Conservation (phyloP, 2,329 filamentous ascomycete genomes). For the Nemania sp. region DNA sequence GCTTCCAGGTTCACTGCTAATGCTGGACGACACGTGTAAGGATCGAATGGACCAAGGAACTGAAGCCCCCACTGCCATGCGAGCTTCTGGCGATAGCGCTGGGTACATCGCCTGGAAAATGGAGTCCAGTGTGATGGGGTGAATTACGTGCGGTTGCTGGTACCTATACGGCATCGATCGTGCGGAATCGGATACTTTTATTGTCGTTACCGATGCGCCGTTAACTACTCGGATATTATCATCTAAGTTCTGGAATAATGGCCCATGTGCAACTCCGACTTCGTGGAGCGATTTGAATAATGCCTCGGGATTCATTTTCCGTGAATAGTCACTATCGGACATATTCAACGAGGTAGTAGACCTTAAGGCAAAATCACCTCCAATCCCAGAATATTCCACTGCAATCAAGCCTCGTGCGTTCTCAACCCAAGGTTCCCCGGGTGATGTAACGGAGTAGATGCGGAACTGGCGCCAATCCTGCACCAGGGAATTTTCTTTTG, state of each 20-base stretch:
- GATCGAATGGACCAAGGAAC: slow-evolving; percentile 34
- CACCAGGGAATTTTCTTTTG: slow-evolving; percentile 14
- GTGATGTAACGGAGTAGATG: slow-evolving; percentile 14
- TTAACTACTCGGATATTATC: too few species aligned
- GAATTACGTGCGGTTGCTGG: slow-evolving; percentile 35
- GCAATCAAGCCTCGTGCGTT: slow-evolving; percentile 35
- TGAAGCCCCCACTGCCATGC: slow-evolving; percentile 26
- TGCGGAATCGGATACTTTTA: slow-evolving; percentile 11
- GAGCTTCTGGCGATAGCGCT: slow-evolving; percentile 23
- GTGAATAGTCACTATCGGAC: too few species aligned
- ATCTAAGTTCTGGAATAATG: too few species aligned
- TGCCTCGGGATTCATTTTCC: too few species aligned
- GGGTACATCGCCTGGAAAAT: slow-evolving; percentile 37
- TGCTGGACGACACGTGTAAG: slow-evolving; percentile 33
- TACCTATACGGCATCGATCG: slow-evolving; percentile 7
- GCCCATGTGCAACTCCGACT: too few species aligned
- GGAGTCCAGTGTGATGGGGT: slow-evolving; percentile 46
- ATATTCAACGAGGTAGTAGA: too few species aligned
- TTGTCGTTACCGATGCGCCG: slow-evolving; percentile 4
- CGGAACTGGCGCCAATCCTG: slow-evolving; percentile 27
- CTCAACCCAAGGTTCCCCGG: slow-evolving; percentile 30
- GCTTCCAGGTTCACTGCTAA: slow-evolving; percentile 15
- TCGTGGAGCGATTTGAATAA: too few species aligned
- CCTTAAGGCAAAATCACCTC: neutral
- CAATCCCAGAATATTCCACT: slow-evolving; percentile 8